phyloP scores from a whole-genome alignment of 116 monocot genomes.

The Thalassia testudinum region DNA sequence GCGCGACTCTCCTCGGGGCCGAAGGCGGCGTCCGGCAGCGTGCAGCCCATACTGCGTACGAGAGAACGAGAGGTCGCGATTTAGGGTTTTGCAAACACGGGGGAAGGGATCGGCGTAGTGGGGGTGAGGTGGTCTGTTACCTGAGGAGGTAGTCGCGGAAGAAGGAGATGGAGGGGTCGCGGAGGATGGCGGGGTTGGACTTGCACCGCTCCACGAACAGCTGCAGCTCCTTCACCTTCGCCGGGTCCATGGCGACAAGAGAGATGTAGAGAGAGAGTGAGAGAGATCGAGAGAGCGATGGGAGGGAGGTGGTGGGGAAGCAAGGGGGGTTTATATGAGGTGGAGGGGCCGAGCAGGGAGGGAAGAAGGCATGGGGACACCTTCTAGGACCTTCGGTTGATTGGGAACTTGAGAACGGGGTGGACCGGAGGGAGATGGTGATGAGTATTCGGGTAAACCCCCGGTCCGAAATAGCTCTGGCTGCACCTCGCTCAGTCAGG shows the following conservation, averaged over 20 bases:
- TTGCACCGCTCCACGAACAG: constrained; percentile 70
- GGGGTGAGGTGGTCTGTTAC: constrained; percentile 5
- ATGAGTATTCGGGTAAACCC: too few species aligned
- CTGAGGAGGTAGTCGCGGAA: constrained; percentile 93
- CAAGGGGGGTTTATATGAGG: too few species aligned
- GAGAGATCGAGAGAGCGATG: background rate
- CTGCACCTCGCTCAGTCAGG: too few species aligned
- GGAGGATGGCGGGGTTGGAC: constrained; percentile 50
- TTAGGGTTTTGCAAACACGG: background rate
- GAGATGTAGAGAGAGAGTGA: background rate
- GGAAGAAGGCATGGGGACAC: too few species aligned
- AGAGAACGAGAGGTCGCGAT: background rate
- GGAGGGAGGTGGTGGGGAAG: too few species aligned
- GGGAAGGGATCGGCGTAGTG: background rate
- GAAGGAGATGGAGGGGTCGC: constrained; percentile 77
- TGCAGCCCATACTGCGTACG: constrained; percentile 59
- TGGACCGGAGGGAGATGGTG: too few species aligned
- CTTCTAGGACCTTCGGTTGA: too few species aligned
- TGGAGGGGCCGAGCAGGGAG: too few species aligned
- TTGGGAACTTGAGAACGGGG: too few species aligned
- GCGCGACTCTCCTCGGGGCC: constrained; percentile 6
- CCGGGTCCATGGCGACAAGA: constrained; percentile 44
- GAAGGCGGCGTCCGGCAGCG: constrained; percentile 55
- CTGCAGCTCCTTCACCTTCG: constrained; percentile 58
- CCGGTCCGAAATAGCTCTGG: too few species aligned